A percentile compares a stretch with the other conserved stretches of the same genome.
phyloP scores from a whole-genome alignment of 1,139 yeast genomes.

The Hansenula sp. region DNA sequence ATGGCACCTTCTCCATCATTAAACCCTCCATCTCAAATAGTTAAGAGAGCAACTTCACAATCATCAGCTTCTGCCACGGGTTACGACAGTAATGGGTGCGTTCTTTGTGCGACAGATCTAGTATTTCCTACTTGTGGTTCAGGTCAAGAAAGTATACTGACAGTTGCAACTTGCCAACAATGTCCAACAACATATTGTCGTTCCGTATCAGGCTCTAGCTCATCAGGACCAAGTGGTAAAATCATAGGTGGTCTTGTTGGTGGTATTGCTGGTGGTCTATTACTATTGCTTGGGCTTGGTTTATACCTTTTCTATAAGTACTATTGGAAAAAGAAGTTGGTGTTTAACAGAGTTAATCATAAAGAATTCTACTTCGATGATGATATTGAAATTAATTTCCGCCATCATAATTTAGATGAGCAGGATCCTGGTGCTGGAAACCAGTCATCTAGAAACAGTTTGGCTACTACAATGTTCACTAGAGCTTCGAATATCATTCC shows the following conservation, averaged over 20 bases:
- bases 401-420: slow-evolving; percentile 10
- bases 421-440: slow-evolving; percentile 31
- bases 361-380: slow-evolving; percentile 27
- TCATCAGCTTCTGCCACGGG: slow-evolving; percentile 10
- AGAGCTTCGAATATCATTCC: slow-evolving; percentile 87
- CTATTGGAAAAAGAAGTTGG: slow-evolving; percentile 31
- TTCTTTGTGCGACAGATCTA: slow-evolving; percentile 40
- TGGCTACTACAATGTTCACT: slow-evolving; percentile 64
- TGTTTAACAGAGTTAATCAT: slow-evolving; percentile 24
- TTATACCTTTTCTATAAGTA: slow-evolving; percentile 34
- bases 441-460: slow-evolving; percentile 30
- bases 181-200: slow-evolving; percentile 59
- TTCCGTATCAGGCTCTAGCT: slow-evolving; percentile 13
- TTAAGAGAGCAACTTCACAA: background rate
- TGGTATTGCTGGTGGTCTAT: slow-evolving; percentile 55
- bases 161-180: slow-evolving; percentile 48
- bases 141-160: slow-evolving; percentile 49
- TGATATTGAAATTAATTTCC: slow-evolving; percentile 24
- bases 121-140: slow-evolving; percentile 52
- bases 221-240: slow-evolving; percentile 13
- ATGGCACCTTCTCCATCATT: background rate
- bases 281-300: slow-evolving; percentile 33
- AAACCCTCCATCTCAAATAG: background rate
- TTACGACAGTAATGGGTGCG: slow-evolving; percentile 38
- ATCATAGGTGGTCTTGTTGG: slow-evolving; percentile 62